Percentiles rank a stretch among this genome's conserved stretches.
These are phyloP conservation scores for Dalbergia cochinchinensis DNA, from an alignment of 306 rosid species.

Conservation along the genomic window DNA sequence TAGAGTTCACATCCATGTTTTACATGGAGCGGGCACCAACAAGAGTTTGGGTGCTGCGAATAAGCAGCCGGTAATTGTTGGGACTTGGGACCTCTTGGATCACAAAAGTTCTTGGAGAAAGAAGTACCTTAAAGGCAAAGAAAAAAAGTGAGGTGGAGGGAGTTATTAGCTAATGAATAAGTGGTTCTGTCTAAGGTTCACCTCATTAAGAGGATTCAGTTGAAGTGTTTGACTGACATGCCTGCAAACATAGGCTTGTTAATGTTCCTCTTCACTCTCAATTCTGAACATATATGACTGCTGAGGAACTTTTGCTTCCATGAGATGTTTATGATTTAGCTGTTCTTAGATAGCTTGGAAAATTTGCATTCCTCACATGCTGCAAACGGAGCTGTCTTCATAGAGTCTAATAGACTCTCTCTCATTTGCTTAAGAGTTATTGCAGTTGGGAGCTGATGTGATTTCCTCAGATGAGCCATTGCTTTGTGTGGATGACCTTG, in stretches of 20 bases:
- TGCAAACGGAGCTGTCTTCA: background rate
- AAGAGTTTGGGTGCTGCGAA: no score
- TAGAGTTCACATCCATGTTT: constrained; percentile 15
- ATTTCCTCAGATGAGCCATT: constrained; percentile 84
- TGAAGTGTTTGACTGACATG: background rate
- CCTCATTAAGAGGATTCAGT: constrained; percentile 3
- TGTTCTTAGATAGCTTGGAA: background rate
- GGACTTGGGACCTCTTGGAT: no score
- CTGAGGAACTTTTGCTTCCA: constrained; percentile 1
- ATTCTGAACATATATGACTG: background rate
- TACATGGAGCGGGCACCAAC: no score
- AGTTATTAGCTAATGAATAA: background rate
- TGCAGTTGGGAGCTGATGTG: constrained; percentile 91
- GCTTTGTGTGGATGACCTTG: constrained; percentile 81
- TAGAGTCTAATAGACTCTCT: constrained; percentile 39
- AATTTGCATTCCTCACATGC: background rate
- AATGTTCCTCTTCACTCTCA: background rate
- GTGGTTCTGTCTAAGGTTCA: constrained; percentile 6
- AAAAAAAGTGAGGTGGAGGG: no score
- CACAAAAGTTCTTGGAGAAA: no score
- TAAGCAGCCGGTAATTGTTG: no score
- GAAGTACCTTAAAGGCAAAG: no score
- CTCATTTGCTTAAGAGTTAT: constrained; percentile 67
- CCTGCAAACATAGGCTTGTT: background rate
- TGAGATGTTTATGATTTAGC: constrained; percentile 10